Conservation (phyloP, 306 rosid genomes). For the Malus domestica region ASM211411v1 NC_041789.1:22435501-22436000, state of each 20-base stretch:
- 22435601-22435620: not conserved
- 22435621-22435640: constrained; percentile 18
- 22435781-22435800: constrained; percentile 22
- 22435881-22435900: constrained; percentile 81
- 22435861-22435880: constrained; percentile 98
- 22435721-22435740: not conserved
- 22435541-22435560: not conserved
- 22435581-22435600: constrained; percentile 1
- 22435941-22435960: not conserved
- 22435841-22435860: constrained; percentile 53
- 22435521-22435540: constrained; percentile 14
- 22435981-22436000: too few relatives aligned
- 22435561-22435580: not conserved
- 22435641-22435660: constrained; percentile 17
- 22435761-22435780: not conserved
- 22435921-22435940: not conserved
- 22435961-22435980: not conserved
- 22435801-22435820: constrained; percentile 20
- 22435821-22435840: constrained; percentile 24
- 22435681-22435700: constrained; percentile 23
- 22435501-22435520: constrained; percentile 19
- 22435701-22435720: constrained; percentile 7
- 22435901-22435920: constrained; percentile 1
- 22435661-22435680: constrained; percentile 17
- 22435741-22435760: not conserved